Evolutionary conservation across 305 asterid genomes (phyloP).

Genomic region (Fraxinus albicans): DNA sequence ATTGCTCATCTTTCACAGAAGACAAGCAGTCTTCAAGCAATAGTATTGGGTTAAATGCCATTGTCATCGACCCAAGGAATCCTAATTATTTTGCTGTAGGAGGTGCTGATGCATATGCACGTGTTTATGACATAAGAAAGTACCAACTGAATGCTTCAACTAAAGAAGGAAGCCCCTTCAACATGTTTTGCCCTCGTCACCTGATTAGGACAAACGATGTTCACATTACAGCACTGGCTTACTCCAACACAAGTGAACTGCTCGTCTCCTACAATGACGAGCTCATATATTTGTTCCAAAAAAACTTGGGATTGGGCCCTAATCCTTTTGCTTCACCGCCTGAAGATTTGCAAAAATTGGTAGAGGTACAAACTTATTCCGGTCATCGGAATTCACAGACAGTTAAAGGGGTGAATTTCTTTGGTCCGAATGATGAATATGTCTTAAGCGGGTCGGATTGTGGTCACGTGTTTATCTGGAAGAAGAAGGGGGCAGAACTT

Average conservation of each 20-base stretch:
- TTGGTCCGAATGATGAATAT: slow-evolving; percentile 72
- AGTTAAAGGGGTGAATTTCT: slow-evolving; percentile 80
- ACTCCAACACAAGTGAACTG: slow-evolving; percentile 67
- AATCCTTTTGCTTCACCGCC: slow-evolving; percentile 38
- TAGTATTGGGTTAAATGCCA: slow-evolving; percentile 57
- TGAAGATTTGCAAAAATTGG: slow-evolving; percentile 31
- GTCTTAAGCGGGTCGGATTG: slow-evolving; percentile 83
- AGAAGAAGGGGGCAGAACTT: slow-evolving; percentile 62
- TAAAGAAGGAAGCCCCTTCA: slow-evolving; percentile 44
- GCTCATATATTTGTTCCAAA: slow-evolving; percentile 68
- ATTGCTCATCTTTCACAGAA: slow-evolving; percentile 46
- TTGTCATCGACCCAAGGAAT: slow-evolving; percentile 73
- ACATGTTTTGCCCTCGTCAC: slow-evolving; percentile 61
- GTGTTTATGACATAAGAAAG: slow-evolving; percentile 71
- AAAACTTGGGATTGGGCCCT: slow-evolving; percentile 62
- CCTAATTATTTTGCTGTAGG: slow-evolving; percentile 75
- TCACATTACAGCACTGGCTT: slow-evolving; percentile 69
- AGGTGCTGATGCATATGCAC: slow-evolving; percentile 74
- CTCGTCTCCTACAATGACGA: slow-evolving; percentile 76
- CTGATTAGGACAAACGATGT: slow-evolving; percentile 45
- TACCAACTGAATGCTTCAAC: slow-evolving; percentile 42
- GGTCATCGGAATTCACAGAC: slow-evolving; percentile 79
- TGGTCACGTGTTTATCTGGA: slow-evolving; percentile 80
- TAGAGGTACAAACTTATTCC: slow-evolving; percentile 47
- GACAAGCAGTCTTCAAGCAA: slow-evolving; percentile 35